Conservation (phyloP, 2,329 filamentous ascomycete species). For the Diaporthe capsici region DNA sequence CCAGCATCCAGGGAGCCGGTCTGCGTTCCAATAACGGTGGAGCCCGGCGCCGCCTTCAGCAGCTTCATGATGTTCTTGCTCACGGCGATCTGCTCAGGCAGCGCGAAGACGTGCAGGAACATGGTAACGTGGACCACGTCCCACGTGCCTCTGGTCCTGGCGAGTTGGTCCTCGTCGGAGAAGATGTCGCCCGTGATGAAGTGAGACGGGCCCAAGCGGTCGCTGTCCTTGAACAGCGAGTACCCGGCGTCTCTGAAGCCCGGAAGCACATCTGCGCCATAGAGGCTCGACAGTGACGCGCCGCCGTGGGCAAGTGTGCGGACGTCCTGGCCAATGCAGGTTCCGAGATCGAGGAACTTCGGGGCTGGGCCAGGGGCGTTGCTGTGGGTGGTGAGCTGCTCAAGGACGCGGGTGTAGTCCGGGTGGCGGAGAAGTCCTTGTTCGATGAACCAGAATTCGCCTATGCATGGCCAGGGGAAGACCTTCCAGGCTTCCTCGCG, state of each 20-base stretch:
- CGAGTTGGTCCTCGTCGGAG: conserved; percentile 9
- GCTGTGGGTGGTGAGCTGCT: no score
- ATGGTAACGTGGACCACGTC: conserved; percentile 10
- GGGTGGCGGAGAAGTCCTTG: no score
- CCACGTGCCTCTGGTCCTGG: conserved; percentile 17
- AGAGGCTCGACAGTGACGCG: neutral
- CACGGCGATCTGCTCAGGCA: conserved; percentile 15
- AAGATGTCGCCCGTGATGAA: conserved; percentile 22
- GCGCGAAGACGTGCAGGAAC: conserved; percentile 15
- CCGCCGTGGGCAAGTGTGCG: no score
- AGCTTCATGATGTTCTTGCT: conserved; percentile 15
- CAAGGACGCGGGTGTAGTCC: no score
- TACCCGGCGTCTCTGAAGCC: conserved; percentile 19
- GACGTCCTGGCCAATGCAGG: no score
- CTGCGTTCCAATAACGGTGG: neutral
- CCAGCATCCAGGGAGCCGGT: conserved; percentile 19
- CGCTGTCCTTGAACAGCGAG: conserved; percentile 17
- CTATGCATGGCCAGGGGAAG: no score
- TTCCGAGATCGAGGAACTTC: no score
- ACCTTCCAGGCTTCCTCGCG: no score
- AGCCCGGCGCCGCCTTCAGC: no score
- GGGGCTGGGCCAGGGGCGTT: no score
- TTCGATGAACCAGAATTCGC: no score
- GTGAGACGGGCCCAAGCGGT: conserved; percentile 10
- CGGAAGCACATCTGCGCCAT: neutral